Conservation (phyloP, 371 early-diverging fungal genomes). For the Apophysomyces trapeziformis region DNA sequence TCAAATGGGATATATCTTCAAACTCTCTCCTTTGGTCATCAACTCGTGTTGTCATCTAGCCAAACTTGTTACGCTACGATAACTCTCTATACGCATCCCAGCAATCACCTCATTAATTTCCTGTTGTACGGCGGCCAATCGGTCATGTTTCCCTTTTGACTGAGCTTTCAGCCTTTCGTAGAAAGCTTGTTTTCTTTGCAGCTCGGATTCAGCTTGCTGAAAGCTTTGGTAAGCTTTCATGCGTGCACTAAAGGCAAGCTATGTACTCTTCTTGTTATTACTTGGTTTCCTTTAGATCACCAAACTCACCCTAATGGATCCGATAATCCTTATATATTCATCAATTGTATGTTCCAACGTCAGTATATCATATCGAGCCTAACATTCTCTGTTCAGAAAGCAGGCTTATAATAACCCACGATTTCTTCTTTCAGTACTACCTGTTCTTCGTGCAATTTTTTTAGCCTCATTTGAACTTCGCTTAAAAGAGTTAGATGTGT, state of each 20-base stretch:
- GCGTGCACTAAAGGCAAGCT: slow-evolving; percentile 78
- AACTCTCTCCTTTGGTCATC: slow-evolving; percentile 66
- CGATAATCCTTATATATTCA: slow-evolving; percentile 89
- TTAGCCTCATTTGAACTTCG: slow-evolving; percentile 80
- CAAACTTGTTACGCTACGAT: slow-evolving; percentile 5
- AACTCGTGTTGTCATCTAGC: slow-evolving; percentile 58
- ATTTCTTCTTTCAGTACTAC: slow-evolving; percentile 21
- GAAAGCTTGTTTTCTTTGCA: slow-evolving; percentile 61
- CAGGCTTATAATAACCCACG: not conserved
- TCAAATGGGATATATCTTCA: slow-evolving; percentile 71
- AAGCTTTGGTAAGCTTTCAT: slow-evolving; percentile 72
- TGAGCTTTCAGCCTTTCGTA: slow-evolving; percentile 67
- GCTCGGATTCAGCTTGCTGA: slow-evolving; percentile 71
- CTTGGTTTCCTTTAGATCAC: not conserved
- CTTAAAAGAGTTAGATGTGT: slow-evolving; percentile 69
- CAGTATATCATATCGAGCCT: slow-evolving; percentile 72
- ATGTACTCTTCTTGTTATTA: not conserved
- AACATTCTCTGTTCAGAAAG: not conserved
- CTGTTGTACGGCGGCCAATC: slow-evolving; percentile 57
- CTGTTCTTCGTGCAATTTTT: slow-evolving; percentile 76
- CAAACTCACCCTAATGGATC: slow-evolving; percentile 67
- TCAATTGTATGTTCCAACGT: slow-evolving; percentile 82
- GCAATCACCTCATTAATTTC: slow-evolving; percentile 70
- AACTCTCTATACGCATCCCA: not conserved
- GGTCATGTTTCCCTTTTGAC: slow-evolving; percentile 67